Evolutionary conservation across 768 basidiomycete species (phyloP), one percentile per base, ranked within the genome.

Genomic region (Hygrocybe coccinea): DNA sequence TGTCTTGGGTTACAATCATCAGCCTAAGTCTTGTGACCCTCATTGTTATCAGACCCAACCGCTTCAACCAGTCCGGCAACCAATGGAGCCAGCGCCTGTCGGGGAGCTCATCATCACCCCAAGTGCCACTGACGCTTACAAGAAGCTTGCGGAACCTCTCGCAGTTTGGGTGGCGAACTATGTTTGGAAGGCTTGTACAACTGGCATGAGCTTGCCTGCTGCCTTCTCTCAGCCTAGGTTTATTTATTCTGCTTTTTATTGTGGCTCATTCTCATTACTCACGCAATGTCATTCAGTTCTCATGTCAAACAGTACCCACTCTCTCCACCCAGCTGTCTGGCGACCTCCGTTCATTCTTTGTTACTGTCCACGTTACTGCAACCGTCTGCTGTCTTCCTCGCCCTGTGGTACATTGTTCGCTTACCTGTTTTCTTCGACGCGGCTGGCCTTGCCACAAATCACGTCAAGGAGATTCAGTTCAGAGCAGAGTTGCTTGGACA

Each of bases 151-250:
- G 0, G 87, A 89, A 51, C 88, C 89, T 15, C 74, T 91, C 58
- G 80, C 89, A 3, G 85, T 86, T 55, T 91, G 89, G 89, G 71
- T 90, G 21, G 85, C 86, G 41, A 77, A 77, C 50, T 91, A 86
- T 64, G 82, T 89, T 14, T 91, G 89, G 89, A 89, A 87, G 67
- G 82, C 83, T 44, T 89, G 89, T 66, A 86, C 85, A 14, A 86
- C 84, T n/a, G 84, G 81, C 44, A 75, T 84, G 55, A 78, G 79
- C 60, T 71, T 89, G 50, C 81, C 85, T 3, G 62, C 77, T 8
- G 64, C 68, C 34, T 83, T 85, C 61, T 74, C 78, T 5, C 76
- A 74, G 57, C 72, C 81, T 45, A 72, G 68, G 89, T 90, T 74
- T 63, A 85, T 50, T 55, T 50, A 21, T 33, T 35, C 54, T 57